A percentile compares a stretch with the other conserved stretches of the same genome.
phyloP scores from a whole-genome alignment of 129 eudicot species.

The Logfia minima region DNA sequence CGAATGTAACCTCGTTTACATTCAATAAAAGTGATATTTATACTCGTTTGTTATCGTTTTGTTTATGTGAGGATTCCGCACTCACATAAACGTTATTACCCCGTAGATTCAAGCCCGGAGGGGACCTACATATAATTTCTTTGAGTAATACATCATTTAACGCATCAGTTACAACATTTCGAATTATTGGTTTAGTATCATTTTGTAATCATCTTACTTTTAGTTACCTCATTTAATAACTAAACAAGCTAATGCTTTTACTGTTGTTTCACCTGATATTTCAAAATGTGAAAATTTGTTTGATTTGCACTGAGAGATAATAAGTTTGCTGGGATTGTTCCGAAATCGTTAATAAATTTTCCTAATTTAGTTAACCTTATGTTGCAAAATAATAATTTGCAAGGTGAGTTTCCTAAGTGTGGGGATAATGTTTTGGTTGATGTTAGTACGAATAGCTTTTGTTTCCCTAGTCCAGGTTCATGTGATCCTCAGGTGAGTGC shows the following conservation, averaged over 20 bases:
- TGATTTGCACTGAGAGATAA: conserved; percentile 75
- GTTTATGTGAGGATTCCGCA: no score
- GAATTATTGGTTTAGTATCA: no score
- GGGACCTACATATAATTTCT: no score
- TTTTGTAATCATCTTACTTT: no score
- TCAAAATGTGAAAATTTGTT: conserved; percentile 39
- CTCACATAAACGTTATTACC: no score
- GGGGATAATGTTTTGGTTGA: conserved; percentile 17
- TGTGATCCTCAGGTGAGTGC: conserved; percentile 64
- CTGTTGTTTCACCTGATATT: conserved; percentile 57
- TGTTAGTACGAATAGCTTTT: conserved; percentile 46
- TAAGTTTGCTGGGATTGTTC: conserved; percentile 55
- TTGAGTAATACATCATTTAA: no score
- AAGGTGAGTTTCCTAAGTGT: conserved; percentile 57
- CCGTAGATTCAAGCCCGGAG: no score
- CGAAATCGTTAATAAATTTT: conserved; percentile 29
- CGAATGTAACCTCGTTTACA: no score
- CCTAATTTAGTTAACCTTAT: conserved; percentile 41
- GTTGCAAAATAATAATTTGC: conserved; percentile 55
- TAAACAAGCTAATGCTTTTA: conserved; percentile 46
- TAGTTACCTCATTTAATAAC: no score
- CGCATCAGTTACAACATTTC: no score
- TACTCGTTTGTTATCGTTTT: no score
- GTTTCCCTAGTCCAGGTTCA: conserved; percentile 48
- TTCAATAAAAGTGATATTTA: no score